Percentiles rank a stretch among this genome's conserved stretches.
These are phyloP conservation scores for Chenopodium formosanum DNA, from an alignment of 148 eudicot species.

Conservation along the genomic window DNA sequence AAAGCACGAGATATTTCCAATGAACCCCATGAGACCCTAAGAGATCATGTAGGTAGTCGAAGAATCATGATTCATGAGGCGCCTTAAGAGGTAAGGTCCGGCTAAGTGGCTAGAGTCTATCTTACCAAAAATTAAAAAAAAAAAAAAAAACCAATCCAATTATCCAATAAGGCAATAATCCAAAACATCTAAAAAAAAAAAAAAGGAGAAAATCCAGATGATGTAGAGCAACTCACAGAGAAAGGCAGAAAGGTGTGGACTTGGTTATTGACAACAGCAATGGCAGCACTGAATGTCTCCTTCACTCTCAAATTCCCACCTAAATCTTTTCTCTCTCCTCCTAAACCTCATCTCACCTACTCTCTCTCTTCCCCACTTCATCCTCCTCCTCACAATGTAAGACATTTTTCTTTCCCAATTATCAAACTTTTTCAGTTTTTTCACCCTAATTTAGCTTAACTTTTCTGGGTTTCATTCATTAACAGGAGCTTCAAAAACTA, in stretches of 20 bases:
- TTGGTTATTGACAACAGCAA: slow-evolving; percentile 24
- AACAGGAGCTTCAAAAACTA: slow-evolving; percentile 13
- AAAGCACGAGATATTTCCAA: no score
- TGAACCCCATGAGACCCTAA: no score
- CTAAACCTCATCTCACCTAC: slow-evolving; percentile 8
- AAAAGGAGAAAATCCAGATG: no score
- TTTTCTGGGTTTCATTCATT: slow-evolving; percentile 2
- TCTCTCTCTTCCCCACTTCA: slow-evolving; percentile 17
- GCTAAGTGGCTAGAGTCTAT: no score
- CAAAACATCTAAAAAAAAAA: no score
- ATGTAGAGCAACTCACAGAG: no score
- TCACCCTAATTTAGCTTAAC: background rate
- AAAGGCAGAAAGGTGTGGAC: background rate
- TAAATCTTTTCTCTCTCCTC: slow-evolving; percentile 13
- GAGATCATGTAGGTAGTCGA: no score
- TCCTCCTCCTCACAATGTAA: slow-evolving; percentile 21
- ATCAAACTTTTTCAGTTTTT: slow-evolving; percentile 2
- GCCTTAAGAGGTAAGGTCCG: no score
- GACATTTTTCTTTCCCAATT: background rate
- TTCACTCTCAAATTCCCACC: slow-evolving; percentile 36
- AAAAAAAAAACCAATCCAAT: background rate
- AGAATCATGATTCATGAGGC: no score
- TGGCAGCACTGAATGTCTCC: slow-evolving; percentile 55
- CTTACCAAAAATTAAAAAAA: no score
- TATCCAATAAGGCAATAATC: no score